phyloP scores from a whole-genome alignment of 2,329 filamentous ascomycete species.

The Didymellaceae sp. region DNA sequence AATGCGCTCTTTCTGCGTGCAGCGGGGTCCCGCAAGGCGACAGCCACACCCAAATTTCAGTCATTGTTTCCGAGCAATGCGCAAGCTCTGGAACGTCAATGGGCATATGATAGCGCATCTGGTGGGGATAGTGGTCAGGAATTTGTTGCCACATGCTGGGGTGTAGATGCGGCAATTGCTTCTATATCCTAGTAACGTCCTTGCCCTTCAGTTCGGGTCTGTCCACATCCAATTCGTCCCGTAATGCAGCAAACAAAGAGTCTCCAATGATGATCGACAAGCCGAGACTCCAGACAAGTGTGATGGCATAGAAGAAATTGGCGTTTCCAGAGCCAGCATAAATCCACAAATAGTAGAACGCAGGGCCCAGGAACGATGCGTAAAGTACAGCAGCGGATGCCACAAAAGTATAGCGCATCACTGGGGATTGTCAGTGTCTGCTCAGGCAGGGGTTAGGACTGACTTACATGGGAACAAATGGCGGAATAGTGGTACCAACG shows the following conservation, averaged over 20 bases:
- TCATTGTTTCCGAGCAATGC: too few relatives aligned
- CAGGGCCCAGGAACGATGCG: slow-evolving; percentile 84
- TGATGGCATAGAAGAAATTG: slow-evolving; percentile 99
- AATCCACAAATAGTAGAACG: slow-evolving; percentile 97
- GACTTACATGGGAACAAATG: slow-evolving; percentile 82
- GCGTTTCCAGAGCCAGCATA: slow-evolving; percentile 97
- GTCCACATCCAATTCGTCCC: slow-evolving; percentile 94
- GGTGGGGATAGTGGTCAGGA: background rate
- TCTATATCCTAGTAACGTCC: slow-evolving; percentile 80
- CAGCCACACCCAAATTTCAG: background rate
- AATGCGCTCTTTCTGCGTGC: background rate
- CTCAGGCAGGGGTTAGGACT: background rate
- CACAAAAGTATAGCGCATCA: slow-evolving; percentile 94
- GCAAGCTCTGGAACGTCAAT: background rate
- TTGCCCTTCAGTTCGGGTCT: slow-evolving; percentile 88
- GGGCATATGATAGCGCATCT: background rate
- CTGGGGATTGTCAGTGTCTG: slow-evolving; percentile 48
- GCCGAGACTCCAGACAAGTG: slow-evolving; percentile 94
- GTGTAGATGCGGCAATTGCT: background rate
- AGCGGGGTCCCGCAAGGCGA: background rate
- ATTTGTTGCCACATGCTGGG: background rate
- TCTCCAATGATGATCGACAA: slow-evolving; percentile 88
- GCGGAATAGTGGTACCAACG: slow-evolving; percentile 81
- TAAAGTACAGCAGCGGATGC: slow-evolving; percentile 84
- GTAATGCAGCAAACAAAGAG: slow-evolving; percentile 82